phyloP scores from a whole-genome alignment of 768 basidiomycete genomes.

The Ephemerocybe angulata region DNA sequence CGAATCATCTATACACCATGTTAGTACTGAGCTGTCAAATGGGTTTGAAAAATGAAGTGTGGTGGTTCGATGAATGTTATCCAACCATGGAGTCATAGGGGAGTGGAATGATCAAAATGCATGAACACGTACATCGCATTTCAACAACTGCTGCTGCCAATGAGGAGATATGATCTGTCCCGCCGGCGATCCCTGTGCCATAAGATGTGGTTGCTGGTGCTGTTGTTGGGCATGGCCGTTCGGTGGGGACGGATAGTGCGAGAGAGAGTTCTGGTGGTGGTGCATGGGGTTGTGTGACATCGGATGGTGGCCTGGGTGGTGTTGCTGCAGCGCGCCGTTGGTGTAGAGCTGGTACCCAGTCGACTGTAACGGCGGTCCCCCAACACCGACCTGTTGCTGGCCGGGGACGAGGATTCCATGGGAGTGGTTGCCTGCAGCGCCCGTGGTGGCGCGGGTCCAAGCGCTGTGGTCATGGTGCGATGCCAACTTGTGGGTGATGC shows the following conservation, averaged over 20 bases:
- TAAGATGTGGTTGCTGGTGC: slow-evolving; percentile 39
- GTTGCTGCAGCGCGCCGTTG: slow-evolving; percentile 64
- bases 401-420: slow-evolving; percentile 47
- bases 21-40: slow-evolving; percentile 24
- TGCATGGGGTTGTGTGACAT: slow-evolving; percentile 58
- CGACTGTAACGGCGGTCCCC: slow-evolving; percentile 59
- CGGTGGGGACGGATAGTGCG: slow-evolving; percentile 79
- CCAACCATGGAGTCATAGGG: slow-evolving; percentile 4
- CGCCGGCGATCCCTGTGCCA: slow-evolving; percentile 56
- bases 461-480: slow-evolving; percentile 73
- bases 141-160: slow-evolving; percentile 92
- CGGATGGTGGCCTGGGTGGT: slow-evolving; percentile 54
- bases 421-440: slow-evolving; percentile 16
- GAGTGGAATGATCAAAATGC: not conserved
- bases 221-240: slow-evolving; percentile 59
- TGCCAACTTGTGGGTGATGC: slow-evolving; percentile 71
- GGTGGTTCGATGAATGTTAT: slow-evolving; percentile 14
- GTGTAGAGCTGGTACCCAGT: slow-evolving; percentile 76
- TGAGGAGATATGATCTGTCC: slow-evolving; percentile 73
- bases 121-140: slow-evolving; percentile 73
- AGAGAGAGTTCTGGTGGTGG: slow-evolving; percentile 76
- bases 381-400: slow-evolving; percentile 49
- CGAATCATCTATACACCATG: slow-evolving; percentile 67
- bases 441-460: slow-evolving; percentile 58
- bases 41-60: slow-evolving; percentile 32